phyloP scores from a whole-genome alignment of 805 yeast species.

The Nakazawaea populi region DNA sequence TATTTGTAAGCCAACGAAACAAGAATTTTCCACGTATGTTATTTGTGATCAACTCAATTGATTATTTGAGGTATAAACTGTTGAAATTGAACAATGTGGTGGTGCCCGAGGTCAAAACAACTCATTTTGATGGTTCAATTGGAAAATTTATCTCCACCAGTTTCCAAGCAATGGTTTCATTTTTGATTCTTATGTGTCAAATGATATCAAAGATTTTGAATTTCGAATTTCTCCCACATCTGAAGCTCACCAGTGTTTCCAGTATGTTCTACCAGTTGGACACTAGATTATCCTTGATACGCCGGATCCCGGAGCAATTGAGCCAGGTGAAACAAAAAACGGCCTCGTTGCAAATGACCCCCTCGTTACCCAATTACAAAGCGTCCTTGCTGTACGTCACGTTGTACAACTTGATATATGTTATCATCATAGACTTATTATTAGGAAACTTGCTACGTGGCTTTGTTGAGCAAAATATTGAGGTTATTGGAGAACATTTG shows the following conservation, averaged over 20 bases:
- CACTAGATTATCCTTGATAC: constrained; percentile 66
- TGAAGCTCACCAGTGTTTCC: constrained; percentile 35
- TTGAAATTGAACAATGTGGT: constrained; percentile 20
- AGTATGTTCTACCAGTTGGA: constrained; percentile 77
- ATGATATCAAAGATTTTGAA: constrained; percentile 24
- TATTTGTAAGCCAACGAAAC: neutral
- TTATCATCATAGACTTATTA: constrained; percentile 74
- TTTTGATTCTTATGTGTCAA: constrained; percentile 15
- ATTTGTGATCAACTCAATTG: constrained; percentile 10
- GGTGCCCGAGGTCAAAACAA: neutral
- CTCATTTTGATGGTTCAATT: too few species aligned
- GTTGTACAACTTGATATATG: constrained; percentile 85
- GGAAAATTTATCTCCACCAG: constrained; percentile 12
- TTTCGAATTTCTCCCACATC: constrained; percentile 14
- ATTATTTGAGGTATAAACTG: constrained; percentile 4
- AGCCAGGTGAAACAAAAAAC: constrained; percentile 33
- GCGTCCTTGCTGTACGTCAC: constrained; percentile 53
- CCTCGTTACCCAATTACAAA: constrained; percentile 32
- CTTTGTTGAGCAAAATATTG: constrained; percentile 33
- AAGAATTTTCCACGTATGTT: constrained; percentile 2
- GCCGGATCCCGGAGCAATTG: constrained; percentile 78
- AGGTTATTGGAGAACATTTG: constrained; percentile 15
- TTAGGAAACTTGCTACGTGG: constrained; percentile 62
- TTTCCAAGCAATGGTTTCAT: constrained; percentile 12
- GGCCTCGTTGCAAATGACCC: constrained; percentile 34